A percentile compares a stretch with the other conserved stretches of the same genome.
Conservation (phyloP, 345 rosid genomes). For the Raphanus sativus region DNA sequence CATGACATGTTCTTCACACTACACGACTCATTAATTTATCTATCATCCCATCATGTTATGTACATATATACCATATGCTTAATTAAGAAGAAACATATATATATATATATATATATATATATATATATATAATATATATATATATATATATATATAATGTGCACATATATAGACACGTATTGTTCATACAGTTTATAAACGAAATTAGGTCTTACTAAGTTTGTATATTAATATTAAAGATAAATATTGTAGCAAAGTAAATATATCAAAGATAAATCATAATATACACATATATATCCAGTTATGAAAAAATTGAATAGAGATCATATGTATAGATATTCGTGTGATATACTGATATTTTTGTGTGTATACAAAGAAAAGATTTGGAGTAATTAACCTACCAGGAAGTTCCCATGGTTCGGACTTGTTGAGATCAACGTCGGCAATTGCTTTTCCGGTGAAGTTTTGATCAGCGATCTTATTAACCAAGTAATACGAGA, state of each 20-base stretch:
- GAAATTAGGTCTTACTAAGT: slow-evolving; percentile 10
- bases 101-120: neutral
- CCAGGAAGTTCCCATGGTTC: slow-evolving; percentile 99
- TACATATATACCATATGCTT: neutral
- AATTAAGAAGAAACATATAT: neutral
- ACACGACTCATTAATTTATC: neutral
- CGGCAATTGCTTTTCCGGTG: slow-evolving; percentile 78
- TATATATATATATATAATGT: neutral
- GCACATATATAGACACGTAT: neutral
- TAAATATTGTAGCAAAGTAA: neutral
- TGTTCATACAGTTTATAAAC: neutral
- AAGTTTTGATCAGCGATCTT: slow-evolving; percentile 87
- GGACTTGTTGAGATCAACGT: slow-evolving; percentile 97
- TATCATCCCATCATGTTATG: neutral
- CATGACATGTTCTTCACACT: slow-evolving; percentile 1
- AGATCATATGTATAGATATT: neutral
- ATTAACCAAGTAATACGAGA: slow-evolving; percentile 78
- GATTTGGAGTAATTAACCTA: slow-evolving; percentile 28
- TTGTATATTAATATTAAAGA: neutral
- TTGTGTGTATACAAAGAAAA: neutral
- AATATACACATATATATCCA: neutral
- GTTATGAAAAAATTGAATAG: neutral
- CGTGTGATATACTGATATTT: neutral
- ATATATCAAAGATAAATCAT: no score
- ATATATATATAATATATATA: neutral